Percentiles rank a stretch among this genome's conserved stretches.
Evolutionary conservation across 208 protist species (phyloP).

Genomic region (Acanthamoeba royreba): DNA sequence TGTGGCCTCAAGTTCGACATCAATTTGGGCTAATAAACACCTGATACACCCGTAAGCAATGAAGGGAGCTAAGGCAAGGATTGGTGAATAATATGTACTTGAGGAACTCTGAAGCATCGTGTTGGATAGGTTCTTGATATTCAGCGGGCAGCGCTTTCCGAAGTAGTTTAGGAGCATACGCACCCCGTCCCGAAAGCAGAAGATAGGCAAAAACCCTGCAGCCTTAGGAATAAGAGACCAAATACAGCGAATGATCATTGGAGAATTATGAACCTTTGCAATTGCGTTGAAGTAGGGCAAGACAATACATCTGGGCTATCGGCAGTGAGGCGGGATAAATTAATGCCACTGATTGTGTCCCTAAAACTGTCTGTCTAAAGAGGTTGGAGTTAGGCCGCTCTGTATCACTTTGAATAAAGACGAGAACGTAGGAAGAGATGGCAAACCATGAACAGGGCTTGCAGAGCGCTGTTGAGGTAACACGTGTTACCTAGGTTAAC

Average conservation of each 20-base stretch:
- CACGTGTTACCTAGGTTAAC: conserved; percentile 34
- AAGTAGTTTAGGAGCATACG: background rate
- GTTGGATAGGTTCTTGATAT: background rate
- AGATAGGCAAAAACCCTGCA: conserved; percentile 7
- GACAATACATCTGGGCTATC: no score
- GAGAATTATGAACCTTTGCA: background rate
- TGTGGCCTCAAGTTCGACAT: background rate
- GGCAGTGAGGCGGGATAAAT: no score
- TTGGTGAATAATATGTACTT: background rate
- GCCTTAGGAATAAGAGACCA: background rate
- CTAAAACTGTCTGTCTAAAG: background rate
- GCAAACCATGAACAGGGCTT: conserved; percentile 9
- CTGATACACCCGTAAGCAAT: background rate
- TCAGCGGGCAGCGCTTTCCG: background rate
- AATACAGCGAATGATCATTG: background rate
- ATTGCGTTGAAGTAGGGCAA: background rate
- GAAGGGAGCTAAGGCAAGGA: background rate
- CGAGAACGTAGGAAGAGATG: no score
- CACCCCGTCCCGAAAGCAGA: background rate
- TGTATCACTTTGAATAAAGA: background rate
- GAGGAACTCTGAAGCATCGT: background rate
- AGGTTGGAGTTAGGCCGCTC: background rate
- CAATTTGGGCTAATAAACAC: background rate
- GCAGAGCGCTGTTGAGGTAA: background rate
- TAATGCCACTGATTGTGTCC: no score